These are phyloP conservation scores for Kurtzmaniella cleridarum DNA, from an alignment of 805 yeast genomes.

Conservation along the genomic window DNA sequence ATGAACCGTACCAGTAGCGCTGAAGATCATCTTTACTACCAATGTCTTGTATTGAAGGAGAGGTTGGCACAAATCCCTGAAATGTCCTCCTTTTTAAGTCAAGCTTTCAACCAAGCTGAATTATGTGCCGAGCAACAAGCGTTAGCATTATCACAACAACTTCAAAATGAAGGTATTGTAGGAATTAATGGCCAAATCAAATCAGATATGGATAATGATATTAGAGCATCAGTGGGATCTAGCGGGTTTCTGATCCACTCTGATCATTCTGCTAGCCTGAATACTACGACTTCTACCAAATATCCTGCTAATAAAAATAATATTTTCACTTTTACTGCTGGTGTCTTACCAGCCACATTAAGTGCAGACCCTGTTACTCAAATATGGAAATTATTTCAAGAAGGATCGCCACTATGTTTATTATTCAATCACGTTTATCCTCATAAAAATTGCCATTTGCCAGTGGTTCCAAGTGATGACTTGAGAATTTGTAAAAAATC, in stretches of 20 bases:
- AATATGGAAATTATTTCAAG: conserved; percentile 80
- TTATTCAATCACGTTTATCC: conserved; percentile 62
- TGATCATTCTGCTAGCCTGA: conserved; percentile 17
- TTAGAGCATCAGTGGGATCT: conserved; percentile 29
- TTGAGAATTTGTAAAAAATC: conserved; percentile 79
- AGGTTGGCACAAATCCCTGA: conserved; percentile 58
- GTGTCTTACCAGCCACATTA: conserved; percentile 67
- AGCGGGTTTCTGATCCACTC: conserved; percentile 32
- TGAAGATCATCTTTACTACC: conserved; percentile 64
- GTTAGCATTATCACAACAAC: conserved; percentile 38
- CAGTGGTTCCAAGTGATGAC: conserved; percentile 72
- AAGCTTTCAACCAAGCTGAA: conserved; percentile 64
- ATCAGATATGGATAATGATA: conserved; percentile 11
- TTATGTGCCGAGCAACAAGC: conserved; percentile 72
- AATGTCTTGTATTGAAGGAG: conserved; percentile 52
- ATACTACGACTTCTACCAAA: conserved; percentile 13
- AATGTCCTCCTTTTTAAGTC: conserved; percentile 59
- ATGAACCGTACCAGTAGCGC: conserved; percentile 63
- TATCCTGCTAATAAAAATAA: conserved; percentile 23
- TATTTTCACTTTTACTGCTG: conserved; percentile 64
- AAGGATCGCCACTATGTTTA: conserved; percentile 87
- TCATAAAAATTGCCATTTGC: conserved; percentile 45
- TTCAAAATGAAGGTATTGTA: conserved; percentile 17
- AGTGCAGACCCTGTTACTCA: conserved; percentile 91
- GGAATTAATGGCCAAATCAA: background rate